Evolutionary conservation across 2,329 filamentous ascomycete species (phyloP), one percentile per base, ranked within the genome.

Genomic region (Tolypocladium tropicale): DNA sequence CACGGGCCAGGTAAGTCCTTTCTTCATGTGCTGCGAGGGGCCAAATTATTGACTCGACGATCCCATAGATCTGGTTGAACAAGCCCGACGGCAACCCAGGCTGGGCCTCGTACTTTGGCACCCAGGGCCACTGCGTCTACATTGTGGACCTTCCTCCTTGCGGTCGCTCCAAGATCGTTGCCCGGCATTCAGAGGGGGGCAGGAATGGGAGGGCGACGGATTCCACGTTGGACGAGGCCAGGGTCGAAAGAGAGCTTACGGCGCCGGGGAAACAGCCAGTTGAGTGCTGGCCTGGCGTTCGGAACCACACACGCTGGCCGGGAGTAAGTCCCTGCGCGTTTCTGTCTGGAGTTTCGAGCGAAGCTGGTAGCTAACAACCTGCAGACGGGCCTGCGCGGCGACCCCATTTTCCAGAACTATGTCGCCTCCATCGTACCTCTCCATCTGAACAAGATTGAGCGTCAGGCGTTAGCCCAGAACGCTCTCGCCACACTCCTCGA

Each of bases 321-420:
- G 73, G 72, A 14, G 70, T 61, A 57, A 61, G 65, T 61, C 7
- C 4, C 14, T 25, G 10, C 2, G 7, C 34, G n/a, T 9, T 21
- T 5, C 0, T 3, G 2, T 28, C n/a, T n/a, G 14, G 25, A 9
- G 9, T 2, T 28, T 12, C 18, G 18, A n/a, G 18, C 10, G 3
- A 41, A 43, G 30, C 57, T 63, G 30, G 3, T 39, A 43, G 30
- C 57, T 63, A 32, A 62, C 18, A 10, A 10, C 5, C 1, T 6
- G 16, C 34, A 73, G 68, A 66, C 66, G n/a, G 72, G 72, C 2
- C 58, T 60, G 41, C 60, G 64, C 16, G 76, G 76, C 2, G 78
- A 83, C 58, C 61, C 70, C 0, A 63, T 68, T 21, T 83, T 84
- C 60, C 73, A 78, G 57, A 68, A 66, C 1, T 80, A 80, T 62